A percentile compares a stretch with the other conserved stretches of the same genome.
phyloP scores from a whole-genome alignment of 768 basidiomycete species.

The Zangia roseola region DNA sequence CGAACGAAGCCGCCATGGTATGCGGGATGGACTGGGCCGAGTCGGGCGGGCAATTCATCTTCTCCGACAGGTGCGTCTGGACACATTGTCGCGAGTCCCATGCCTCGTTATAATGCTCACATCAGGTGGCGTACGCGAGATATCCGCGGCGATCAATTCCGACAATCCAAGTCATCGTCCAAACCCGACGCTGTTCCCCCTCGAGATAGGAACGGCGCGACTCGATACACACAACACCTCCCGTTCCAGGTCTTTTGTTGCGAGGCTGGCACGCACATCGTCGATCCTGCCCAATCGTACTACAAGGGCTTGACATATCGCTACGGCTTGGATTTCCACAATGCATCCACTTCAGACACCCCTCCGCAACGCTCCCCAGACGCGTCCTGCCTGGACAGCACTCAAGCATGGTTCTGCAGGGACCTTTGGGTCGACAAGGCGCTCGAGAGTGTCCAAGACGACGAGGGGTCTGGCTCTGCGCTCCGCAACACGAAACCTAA shows the following conservation, averaged over 20 bases:
- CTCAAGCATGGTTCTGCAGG: slow-evolving; percentile 97
- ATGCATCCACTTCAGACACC: slow-evolving; percentile 63
- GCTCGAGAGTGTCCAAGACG: slow-evolving; percentile 66
- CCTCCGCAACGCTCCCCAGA: slow-evolving; percentile 64
- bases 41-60: slow-evolving; percentile 95
- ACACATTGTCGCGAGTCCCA: too few species aligned
- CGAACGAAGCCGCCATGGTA: slow-evolving; percentile 95
- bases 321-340: slow-evolving; percentile 77
- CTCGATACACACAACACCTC: slow-evolving; percentile 85
- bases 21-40: slow-evolving; percentile 99
- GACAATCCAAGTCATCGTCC: slow-evolving; percentile 92
- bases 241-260: slow-evolving; percentile 99
- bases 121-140: slow-evolving; percentile 94
- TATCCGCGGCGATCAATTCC: slow-evolving; percentile 97
- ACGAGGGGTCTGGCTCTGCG: slow-evolving; percentile 29
- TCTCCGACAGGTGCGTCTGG: slow-evolving; percentile 81
- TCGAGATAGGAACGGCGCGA: slow-evolving; percentile 76
- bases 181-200: slow-evolving; percentile 91
- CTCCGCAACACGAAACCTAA: slow-evolving; percentile 9
- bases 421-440: slow-evolving; percentile 96
- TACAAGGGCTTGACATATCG: slow-evolving; percentile 89
- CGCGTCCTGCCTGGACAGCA: slow-evolving; percentile 90
- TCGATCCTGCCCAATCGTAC: slow-evolving; percentile 95
- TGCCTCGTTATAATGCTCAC: not conserved
- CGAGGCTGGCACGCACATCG: slow-evolving; percentile 95